Conservation (phyloP, 169 alveolate species). For the Ichthyophthirius multifiliis region DNA sequence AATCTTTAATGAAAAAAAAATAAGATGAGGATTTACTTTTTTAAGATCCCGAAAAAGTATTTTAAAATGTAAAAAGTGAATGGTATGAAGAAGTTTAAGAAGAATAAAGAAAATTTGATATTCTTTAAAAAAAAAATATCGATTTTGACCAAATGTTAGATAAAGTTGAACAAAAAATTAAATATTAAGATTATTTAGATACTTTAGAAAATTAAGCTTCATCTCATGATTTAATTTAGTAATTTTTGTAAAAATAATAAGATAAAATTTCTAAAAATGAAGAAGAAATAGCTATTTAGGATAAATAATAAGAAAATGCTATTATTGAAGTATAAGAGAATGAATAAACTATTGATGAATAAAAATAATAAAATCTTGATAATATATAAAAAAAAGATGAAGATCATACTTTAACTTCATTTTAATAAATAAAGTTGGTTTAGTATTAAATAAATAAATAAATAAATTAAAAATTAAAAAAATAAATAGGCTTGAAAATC, state of each 20-base stretch:
- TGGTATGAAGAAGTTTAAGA: background rate
- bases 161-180: background rate
- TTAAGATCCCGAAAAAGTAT: background rate
- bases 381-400: background rate
- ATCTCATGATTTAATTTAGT: no score
- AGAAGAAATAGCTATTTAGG: background rate
- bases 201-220: no score
- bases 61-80: background rate
- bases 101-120: background rate
- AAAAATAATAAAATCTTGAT: background rate
- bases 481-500: background rate
- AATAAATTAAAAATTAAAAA: background rate
- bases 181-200: background rate
- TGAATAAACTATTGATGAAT: background rate
- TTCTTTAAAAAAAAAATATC: background rate
- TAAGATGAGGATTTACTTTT: background rate
- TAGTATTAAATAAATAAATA: no score
- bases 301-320: background rate
- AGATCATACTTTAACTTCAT: background rate
- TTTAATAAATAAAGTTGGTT: background rate
- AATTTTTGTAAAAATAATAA: background rate
- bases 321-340: background rate
- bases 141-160: background rate
- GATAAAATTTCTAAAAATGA: background rate
- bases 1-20: background rate